A percentile compares a stretch with the other conserved stretches of the same genome.
phyloP scores from a whole-genome alignment of 306 rosid species.

The Sophora flavescens region DNA sequence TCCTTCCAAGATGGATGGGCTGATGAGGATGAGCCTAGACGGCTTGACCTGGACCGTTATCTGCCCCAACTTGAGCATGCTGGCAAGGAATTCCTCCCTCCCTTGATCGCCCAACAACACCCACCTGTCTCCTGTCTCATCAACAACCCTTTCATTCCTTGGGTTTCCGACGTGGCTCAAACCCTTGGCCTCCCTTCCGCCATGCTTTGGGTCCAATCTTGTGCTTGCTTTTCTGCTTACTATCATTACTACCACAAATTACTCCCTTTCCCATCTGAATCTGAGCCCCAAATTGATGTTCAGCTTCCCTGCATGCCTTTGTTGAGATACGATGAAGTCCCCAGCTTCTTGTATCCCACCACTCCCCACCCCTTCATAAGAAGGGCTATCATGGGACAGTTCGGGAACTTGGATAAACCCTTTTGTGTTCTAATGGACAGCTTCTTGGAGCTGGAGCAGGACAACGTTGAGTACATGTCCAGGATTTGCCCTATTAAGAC shows the following conservation, averaged over 20 bases:
- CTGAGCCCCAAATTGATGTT: conserved; percentile 44
- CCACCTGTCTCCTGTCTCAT: conserved; percentile 53
- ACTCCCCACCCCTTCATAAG: conserved; percentile 42
- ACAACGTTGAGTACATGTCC: conserved; percentile 48
- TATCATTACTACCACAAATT: conserved; percentile 49
- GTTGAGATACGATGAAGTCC: conserved; percentile 51
- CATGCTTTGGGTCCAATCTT: conserved; percentile 71
- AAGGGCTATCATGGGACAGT: conserved; percentile 50
- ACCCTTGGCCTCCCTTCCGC: conserved; percentile 59
- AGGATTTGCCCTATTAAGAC: conserved; percentile 46
- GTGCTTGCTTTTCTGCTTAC: conserved; percentile 57
- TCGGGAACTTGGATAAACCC: conserved; percentile 41
- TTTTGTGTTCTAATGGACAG: conserved; percentile 59
- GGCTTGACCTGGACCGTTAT: not conserved
- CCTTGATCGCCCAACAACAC: conserved; percentile 33
- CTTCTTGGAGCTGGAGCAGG: conserved; percentile 54
- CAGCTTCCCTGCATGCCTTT: conserved; percentile 52
- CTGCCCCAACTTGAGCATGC: conserved; percentile 46
- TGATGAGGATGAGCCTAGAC: not conserved
- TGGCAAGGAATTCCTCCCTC: conserved; percentile 43
- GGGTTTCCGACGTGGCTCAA: conserved; percentile 61
- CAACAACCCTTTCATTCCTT: conserved; percentile 63
- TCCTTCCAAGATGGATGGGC: conserved; percentile 57
- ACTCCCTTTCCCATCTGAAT: conserved; percentile 53
- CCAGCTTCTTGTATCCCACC: conserved; percentile 53